Evolutionary conservation across 441 rosid genomes (phyloP).

Genomic region (Iberis amara): DNA sequence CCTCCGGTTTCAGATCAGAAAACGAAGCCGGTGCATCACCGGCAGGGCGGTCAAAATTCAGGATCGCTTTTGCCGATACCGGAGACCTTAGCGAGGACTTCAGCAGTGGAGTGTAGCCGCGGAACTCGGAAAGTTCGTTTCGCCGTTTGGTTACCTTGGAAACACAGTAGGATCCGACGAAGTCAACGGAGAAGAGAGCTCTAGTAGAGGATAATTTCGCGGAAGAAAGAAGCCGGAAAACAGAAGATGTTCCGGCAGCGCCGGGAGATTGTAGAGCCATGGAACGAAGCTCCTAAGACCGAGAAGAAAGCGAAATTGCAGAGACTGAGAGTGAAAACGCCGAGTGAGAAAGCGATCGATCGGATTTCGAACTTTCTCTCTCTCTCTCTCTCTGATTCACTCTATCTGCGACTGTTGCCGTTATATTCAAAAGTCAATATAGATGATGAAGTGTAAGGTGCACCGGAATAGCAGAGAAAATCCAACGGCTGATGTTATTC

Average conservation of each 20-base stretch:
- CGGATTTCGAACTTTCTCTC: conserved; percentile 14
- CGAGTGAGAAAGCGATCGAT: conserved; percentile 25
- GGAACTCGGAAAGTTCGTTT: conserved; percentile 37
- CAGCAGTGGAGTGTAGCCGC: conserved; percentile 28
- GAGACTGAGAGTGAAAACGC: too few species aligned
- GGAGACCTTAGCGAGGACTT: conserved; percentile 28
- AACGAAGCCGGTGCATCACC: conserved; percentile 25
- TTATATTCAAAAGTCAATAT: conserved; percentile 21
- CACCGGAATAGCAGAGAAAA: conserved; percentile 22
- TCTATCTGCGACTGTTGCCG: conserved; percentile 23
- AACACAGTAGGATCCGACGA: conserved; percentile 50
- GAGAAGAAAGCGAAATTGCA: neutral
- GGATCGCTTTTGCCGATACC: conserved; percentile 35
- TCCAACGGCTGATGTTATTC: neutral
- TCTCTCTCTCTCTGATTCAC: neutral
- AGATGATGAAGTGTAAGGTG: conserved; percentile 8
- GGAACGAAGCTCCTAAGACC: conserved; percentile 3
- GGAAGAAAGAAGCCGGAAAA: conserved; percentile 42
- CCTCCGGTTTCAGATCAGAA: conserved; percentile 42
- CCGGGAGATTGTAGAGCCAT: conserved; percentile 34
- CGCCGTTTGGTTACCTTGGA: conserved; percentile 49
- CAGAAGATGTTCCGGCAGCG: conserved; percentile 36
- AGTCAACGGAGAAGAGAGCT: conserved; percentile 52
- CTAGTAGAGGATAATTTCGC: conserved; percentile 34
- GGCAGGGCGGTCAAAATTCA: conserved; percentile 32